phyloP scores from a whole-genome alignment of 208 protist genomes.

The Leishmania amazonensis region DNA sequence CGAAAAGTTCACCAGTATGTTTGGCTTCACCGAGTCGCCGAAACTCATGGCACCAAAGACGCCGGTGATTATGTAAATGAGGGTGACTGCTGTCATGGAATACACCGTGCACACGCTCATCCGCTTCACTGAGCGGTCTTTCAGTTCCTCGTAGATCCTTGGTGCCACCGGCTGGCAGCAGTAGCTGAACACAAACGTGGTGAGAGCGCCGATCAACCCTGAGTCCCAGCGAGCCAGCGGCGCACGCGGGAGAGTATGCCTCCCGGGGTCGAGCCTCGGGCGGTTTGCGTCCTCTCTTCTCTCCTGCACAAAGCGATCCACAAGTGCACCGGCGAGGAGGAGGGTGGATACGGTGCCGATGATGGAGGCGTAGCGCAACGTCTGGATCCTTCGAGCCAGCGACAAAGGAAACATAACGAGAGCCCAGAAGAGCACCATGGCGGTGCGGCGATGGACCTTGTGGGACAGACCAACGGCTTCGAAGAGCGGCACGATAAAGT shows the following conservation, averaged over 20 bases:
- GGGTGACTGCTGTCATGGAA: conserved; percentile 63
- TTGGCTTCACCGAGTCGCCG: conserved; percentile 53
- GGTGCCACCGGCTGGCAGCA: conserved; percentile 84
- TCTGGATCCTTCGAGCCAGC: conserved; percentile 60
- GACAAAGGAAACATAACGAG: conserved; percentile 85
- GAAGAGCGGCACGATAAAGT: conserved; percentile 71
- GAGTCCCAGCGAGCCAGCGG: conserved; percentile 36
- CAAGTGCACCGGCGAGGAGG: conserved; percentile 53
- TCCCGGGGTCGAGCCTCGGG: not conserved
- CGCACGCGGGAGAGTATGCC: conserved; percentile 3
- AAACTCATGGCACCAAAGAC: conserved; percentile 73
- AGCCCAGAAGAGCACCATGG: conserved; percentile 77
- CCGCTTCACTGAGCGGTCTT: conserved; percentile 41
- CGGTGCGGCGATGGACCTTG: conserved; percentile 41
- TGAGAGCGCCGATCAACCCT: conserved; percentile 45
- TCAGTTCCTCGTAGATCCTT: conserved; percentile 75
- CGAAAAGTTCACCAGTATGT: conserved; percentile 80
- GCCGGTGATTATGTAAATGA: conserved; percentile 71
- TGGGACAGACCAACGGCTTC: conserved; percentile 24
- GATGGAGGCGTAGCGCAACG: conserved; percentile 77
- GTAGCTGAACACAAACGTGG: conserved; percentile 80
- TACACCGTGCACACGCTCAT: conserved; percentile 60
- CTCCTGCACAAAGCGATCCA: conserved; percentile 29
- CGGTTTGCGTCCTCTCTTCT: not conserved
- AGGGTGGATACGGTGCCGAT: conserved; percentile 64